These are phyloP conservation scores for Lentinula sp. DNA, from an alignment of 768 basidiomycete species.

Conservation along the genomic window DNA sequence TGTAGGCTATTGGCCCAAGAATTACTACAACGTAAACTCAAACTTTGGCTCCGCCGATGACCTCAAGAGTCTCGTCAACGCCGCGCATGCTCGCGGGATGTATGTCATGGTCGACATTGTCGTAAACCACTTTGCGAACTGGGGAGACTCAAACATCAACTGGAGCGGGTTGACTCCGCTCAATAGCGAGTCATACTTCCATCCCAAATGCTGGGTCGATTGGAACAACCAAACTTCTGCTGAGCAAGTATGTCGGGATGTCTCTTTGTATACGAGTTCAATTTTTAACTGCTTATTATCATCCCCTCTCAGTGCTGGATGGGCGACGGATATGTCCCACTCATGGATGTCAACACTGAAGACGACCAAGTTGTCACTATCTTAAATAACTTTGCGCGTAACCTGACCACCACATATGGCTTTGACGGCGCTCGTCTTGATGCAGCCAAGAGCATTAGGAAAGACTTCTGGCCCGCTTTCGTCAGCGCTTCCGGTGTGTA, in stretches of 20 bases:
- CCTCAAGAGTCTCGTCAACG: slow-evolving; percentile 57
- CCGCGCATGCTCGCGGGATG: slow-evolving; percentile 59
- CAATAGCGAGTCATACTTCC: slow-evolving; percentile 32
- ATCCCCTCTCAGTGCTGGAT: slow-evolving; percentile 50
- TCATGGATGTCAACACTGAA: slow-evolving; percentile 70
- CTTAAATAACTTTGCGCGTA: slow-evolving; percentile 52
- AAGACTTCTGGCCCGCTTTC: slow-evolving; percentile 64
- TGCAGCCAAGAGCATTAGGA: slow-evolving; percentile 50
- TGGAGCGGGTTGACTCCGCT: slow-evolving; percentile 18
- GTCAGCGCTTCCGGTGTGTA: slow-evolving; percentile 57
- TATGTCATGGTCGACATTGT: slow-evolving; percentile 71
- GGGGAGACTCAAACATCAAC: neutral
- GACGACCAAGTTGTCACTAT: slow-evolving; percentile 43
- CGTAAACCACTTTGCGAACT: slow-evolving; percentile 50
- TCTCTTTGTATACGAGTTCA: neutral
- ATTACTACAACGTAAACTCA: slow-evolving; percentile 58
- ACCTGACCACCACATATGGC: slow-evolving; percentile 47
- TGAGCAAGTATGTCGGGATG: slow-evolving; percentile 29
- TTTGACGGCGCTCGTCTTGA: slow-evolving; percentile 74
- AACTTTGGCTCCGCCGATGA: slow-evolving; percentile 72
- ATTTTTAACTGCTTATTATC: neutral
- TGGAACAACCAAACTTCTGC: slow-evolving; percentile 48
- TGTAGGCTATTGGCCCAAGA: slow-evolving; percentile 36
- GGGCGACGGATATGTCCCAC: slow-evolving; percentile 55
- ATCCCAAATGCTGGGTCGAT: slow-evolving; percentile 63